A percentile compares a stretch with the other conserved stretches of the same genome.
These are phyloP conservation scores for Neurospora sublineolata DNA, from an alignment of 495 filamentous ascomycete genomes.

Conservation along the genomic window DNA sequence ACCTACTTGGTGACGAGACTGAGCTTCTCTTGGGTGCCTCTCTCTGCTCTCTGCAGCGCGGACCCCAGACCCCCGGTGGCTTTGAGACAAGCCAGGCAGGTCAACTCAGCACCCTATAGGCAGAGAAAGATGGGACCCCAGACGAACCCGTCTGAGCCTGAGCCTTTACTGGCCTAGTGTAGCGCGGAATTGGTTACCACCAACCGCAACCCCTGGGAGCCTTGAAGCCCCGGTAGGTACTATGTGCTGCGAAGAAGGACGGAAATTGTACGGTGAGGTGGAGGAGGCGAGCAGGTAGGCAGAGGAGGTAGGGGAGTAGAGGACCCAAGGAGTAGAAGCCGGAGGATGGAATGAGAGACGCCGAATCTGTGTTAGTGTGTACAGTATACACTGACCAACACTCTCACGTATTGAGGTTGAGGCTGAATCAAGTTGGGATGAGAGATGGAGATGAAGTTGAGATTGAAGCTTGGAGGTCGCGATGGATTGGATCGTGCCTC, in stretches of 20 bases:
- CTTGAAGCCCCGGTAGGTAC: background rate
- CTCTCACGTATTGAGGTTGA: background rate
- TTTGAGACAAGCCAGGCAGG: background rate
- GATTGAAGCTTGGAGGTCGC: background rate
- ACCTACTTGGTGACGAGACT: background rate
- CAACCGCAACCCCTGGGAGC: background rate
- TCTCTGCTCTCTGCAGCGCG: background rate
- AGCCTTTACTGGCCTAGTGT: background rate
- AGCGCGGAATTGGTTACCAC: background rate
- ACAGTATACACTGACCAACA: background rate
- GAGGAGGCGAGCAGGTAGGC: background rate
- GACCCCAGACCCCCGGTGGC: background rate
- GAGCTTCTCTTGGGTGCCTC: background rate
- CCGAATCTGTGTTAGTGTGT: background rate
- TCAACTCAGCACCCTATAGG: background rate
- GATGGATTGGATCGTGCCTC: background rate
- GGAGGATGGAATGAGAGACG: background rate
- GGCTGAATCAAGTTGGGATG: background rate
- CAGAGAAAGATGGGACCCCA: background rate
- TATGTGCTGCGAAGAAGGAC: background rate
- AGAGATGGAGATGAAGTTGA: background rate
- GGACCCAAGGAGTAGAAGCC: background rate
- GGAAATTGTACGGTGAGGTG: background rate
- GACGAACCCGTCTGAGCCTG: background rate
- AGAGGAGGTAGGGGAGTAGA: background rate